These are phyloP conservation scores for Mucor piriformis DNA, from an alignment of 371 early-diverging fungal species.

Conservation along the genomic window DNA sequence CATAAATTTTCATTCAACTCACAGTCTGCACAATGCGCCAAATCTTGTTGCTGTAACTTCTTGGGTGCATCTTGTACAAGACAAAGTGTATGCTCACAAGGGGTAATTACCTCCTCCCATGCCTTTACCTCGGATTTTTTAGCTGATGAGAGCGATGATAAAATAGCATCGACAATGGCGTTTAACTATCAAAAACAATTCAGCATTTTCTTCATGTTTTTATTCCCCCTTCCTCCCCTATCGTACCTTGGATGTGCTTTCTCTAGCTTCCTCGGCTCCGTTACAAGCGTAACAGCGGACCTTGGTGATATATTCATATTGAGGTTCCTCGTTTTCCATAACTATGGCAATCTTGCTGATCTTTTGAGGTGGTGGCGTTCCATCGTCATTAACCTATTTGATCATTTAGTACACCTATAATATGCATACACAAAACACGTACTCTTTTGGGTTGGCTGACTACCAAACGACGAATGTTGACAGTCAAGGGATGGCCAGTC, in stretches of 20 bases:
- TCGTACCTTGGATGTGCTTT: slow-evolving; percentile 36
- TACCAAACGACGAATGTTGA: slow-evolving; percentile 80
- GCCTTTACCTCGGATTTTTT: slow-evolving; percentile 88
- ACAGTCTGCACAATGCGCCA: slow-evolving; percentile 86
- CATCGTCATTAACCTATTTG: slow-evolving; percentile 28
- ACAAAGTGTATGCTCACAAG: slow-evolving; percentile 83
- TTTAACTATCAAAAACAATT: slow-evolving; percentile 46
- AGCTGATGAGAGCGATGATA: slow-evolving; percentile 78
- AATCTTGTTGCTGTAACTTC: slow-evolving; percentile 49
- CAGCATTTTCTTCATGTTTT: background rate
- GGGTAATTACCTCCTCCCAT: slow-evolving; percentile 85
- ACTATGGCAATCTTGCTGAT: slow-evolving; percentile 89
- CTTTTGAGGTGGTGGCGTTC: slow-evolving; percentile 74
- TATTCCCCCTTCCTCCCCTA: background rate
- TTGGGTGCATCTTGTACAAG: slow-evolving; percentile 66
- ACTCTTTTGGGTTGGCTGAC: slow-evolving; percentile 45
- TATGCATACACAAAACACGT: background rate
- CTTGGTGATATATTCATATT: slow-evolving; percentile 70
- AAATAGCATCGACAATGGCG: slow-evolving; percentile 65
- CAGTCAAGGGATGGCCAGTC: slow-evolving; percentile 73
- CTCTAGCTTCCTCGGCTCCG: slow-evolving; percentile 35
- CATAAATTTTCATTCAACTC: slow-evolving; percentile 86
- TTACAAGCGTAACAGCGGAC: slow-evolving; percentile 76
- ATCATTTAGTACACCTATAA: background rate
- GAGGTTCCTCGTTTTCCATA: slow-evolving; percentile 68